These are phyloP conservation scores for Hypoxylon intermedium DNA, from an alignment of 495 filamentous ascomycete genomes.

Conservation along the genomic window DNA sequence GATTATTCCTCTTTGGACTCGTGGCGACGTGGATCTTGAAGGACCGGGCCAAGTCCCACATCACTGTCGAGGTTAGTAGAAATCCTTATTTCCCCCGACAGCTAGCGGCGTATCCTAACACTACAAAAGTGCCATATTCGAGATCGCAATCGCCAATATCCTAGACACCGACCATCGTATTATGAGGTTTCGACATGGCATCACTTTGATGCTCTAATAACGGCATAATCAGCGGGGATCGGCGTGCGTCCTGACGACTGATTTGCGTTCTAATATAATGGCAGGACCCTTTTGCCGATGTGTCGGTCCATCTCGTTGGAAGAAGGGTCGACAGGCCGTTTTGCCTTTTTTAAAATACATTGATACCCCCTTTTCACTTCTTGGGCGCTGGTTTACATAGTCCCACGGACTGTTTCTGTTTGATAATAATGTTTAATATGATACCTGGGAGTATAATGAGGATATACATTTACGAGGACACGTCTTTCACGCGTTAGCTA, in stretches of 20 bases:
- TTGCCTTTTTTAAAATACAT: conserved; percentile 23
- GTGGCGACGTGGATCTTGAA: conserved; percentile 31
- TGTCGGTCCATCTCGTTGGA: neutral
- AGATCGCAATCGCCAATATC: neutral
- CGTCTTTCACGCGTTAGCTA: neutral
- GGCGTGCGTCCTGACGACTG: neutral
- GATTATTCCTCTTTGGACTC: conserved; percentile 25
- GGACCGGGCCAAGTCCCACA: conserved; percentile 1
- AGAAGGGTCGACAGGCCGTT: neutral
- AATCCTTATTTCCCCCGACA: neutral
- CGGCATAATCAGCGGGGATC: neutral
- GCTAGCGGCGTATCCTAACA: conserved; percentile 3
- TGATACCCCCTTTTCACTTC: conserved; percentile 29
- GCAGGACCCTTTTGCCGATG: neutral
- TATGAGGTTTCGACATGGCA: conserved; percentile 4
- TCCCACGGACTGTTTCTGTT: neutral
- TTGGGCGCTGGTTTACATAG: conserved; percentile 5
- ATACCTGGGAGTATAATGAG: neutral
- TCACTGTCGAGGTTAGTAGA: conserved; percentile 12
- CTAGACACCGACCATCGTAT: neutral
- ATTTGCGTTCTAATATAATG: neutral
- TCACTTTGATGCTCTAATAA: conserved; percentile 8
- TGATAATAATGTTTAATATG: neutral
- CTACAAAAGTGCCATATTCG: neutral
- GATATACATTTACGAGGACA: conserved; percentile 1